Conservation (phyloP, 2,329 filamentous ascomycete genomes). For the Microdochium trichocladiopsis region DNA sequence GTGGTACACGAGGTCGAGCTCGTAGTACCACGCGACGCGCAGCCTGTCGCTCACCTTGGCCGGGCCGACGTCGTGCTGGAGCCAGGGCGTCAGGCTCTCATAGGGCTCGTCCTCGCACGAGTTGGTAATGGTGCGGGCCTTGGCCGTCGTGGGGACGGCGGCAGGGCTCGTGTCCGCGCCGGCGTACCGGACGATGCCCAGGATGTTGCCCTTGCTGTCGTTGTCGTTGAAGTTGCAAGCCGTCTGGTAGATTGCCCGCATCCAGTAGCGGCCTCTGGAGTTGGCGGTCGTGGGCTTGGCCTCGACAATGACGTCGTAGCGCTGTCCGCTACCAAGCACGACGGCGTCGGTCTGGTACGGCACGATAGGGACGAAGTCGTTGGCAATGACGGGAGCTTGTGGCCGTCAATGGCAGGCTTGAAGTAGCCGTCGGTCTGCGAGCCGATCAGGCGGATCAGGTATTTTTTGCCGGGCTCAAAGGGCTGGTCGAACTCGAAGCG, state of each 20-base stretch:
- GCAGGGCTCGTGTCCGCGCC: conserved; percentile 6
- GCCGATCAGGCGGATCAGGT: conserved; percentile 33
- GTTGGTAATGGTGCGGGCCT: conserved; percentile 4
- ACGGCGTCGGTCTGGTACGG: neutral
- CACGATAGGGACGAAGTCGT: neutral
- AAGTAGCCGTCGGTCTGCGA: conserved; percentile 31
- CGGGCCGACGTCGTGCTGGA: conserved; percentile 13
- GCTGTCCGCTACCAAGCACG: conserved; percentile 20
- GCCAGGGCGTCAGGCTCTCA: conserved; percentile 14
- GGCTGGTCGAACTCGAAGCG: conserved; percentile 11
- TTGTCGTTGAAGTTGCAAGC: conserved; percentile 2
- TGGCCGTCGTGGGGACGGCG: conserved; percentile 15
- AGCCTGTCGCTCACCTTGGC: neutral
- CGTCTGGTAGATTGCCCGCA: conserved; percentile 9
- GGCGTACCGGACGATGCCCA: conserved; percentile 6
- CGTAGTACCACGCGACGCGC: conserved; percentile 1
- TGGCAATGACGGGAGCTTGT: neutral
- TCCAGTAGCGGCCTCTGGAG: conserved; percentile 7
- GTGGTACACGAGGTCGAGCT: conserved; percentile 11
- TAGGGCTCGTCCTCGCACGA: conserved; percentile 17
- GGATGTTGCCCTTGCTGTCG: conserved; percentile 2
- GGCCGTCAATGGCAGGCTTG: conserved; percentile 14
- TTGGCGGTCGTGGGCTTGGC: conserved; percentile 12
- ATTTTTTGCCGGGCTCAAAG: conserved; percentile 26
- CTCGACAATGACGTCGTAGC: conserved; percentile 30